phyloP scores from a whole-genome alignment of 2,329 filamentous ascomycete species.

The Colletotrichum endophyticum region DNA sequence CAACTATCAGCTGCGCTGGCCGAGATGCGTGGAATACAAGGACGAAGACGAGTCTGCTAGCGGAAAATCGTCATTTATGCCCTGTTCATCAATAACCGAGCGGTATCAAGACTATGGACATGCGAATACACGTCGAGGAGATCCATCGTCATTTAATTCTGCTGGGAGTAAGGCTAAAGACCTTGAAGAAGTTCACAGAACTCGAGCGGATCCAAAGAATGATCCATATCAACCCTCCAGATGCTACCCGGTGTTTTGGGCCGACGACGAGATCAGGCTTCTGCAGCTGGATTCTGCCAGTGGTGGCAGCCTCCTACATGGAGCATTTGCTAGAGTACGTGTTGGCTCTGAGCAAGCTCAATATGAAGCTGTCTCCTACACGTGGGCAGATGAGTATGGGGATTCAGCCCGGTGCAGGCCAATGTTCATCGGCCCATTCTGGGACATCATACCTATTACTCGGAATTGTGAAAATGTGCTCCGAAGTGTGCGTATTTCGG shows the following conservation, averaged over 20 bases:
- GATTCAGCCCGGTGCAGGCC: background rate
- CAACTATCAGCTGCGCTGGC: background rate
- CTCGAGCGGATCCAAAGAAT: background rate
- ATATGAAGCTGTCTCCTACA: background rate
- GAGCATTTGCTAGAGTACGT: background rate
- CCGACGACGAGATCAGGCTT: background rate
- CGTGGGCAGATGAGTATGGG: background rate
- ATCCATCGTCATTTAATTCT: background rate
- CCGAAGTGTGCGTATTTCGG: background rate
- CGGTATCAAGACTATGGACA: background rate
- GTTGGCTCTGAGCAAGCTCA: background rate
- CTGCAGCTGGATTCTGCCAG: background rate
- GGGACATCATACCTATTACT: background rate
- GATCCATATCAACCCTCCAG: background rate
- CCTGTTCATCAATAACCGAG: background rate
- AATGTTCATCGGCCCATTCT: background rate
- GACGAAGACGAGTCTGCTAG: background rate
- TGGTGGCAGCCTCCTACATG: background rate
- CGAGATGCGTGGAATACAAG: background rate
- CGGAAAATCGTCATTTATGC: background rate
- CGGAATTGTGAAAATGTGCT: background rate
- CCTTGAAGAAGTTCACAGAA: accelerated
- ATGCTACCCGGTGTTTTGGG: background rate
- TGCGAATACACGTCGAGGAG: accelerated
- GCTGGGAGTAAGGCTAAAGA: background rate